Base-by-base conservation (phyloP, 805 yeast species). In the Pichia rugopelliculosa region DNA sequence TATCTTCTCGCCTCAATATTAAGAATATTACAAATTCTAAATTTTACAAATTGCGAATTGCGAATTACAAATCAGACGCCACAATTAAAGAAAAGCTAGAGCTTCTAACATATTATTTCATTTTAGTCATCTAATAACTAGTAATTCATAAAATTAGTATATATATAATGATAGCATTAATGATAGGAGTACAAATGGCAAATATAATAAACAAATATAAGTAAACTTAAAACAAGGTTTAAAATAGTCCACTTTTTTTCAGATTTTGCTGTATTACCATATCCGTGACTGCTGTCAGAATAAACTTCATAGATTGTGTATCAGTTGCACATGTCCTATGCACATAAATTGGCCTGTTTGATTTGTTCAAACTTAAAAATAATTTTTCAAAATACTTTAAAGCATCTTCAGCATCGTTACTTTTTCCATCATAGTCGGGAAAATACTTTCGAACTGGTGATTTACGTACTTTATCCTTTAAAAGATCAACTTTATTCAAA, bases 301-400 rank as follows among this genome's bases (percentile, higher is more conserved):
- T 96, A 59, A 90, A 91, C 59, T 78, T 76, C 96, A 93, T 93
- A 25, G 89, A 78, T 47, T 78, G 73, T 0, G 95, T 79, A 63
- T 93, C 98, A 0, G 99, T 93, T 0, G 99, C 99, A 68, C 97
- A 89, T 1, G 99, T 93, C 54, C 89, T 71, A 67, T 89, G 96
- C 21, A 87, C 84, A 61, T 93, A 93, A 27, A 93, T 76, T n/a
- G 89, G 91, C 53, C 81, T 78, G 41, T 78, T 74, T 4, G 75
- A 63, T 51, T 77, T 70, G 62, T 89, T 87, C 50, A 86, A 63
- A 46, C 76, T 70, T 49, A 83, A 59, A 56, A 89, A 87, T 43
- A 78, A 67, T 38, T 70, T 69, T 59, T 86, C 95, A 60, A 91
- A 84, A 60, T 78, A 89, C 54, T 75, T 74, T 20, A 82, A 61